These are phyloP conservation scores for Zasmidium cellare DNA, from an alignment of 2,329 filamentous ascomycete genomes.

Conservation along the genomic window DNA sequence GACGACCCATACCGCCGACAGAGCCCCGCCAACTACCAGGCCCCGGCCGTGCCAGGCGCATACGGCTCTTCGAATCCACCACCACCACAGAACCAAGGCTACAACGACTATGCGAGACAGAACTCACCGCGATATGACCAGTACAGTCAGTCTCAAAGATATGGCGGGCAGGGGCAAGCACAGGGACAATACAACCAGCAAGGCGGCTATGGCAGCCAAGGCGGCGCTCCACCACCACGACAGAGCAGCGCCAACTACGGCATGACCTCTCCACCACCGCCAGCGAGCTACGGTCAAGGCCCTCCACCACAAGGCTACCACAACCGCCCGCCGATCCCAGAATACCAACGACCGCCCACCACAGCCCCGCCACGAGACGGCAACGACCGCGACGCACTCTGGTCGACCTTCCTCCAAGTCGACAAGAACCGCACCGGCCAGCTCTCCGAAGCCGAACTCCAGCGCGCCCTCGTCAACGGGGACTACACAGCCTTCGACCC, in stretches of 20 bases:
- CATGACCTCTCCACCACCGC: constrained; percentile 41
- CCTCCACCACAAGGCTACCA: constrained; percentile 63
- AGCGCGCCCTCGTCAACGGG: constrained; percentile 88
- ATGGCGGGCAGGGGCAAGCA: constrained; percentile 19
- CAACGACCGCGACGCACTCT: constrained; percentile 69
- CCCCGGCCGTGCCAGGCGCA: constrained; percentile 37
- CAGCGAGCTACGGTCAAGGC: constrained; percentile 52
- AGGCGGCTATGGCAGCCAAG: constrained; percentile 10
- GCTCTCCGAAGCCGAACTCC: constrained; percentile 82
- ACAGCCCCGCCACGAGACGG: constrained; percentile 54
- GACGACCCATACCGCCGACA: constrained; percentile 38
- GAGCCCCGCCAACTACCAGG: constrained; percentile 27
- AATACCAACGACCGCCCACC: constrained; percentile 44
- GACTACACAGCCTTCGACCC: constrained; percentile 93
- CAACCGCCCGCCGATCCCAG: constrained; percentile 59
- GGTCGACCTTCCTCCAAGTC: constrained; percentile 85
- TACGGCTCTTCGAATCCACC: constrained; percentile 36
- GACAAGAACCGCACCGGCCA: constrained; percentile 82
- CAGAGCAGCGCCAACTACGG: constrained; percentile 21
- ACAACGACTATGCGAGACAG: constrained; percentile 33
- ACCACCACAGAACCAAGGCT: constrained; percentile 28
- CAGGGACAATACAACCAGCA: constrained; percentile 16
- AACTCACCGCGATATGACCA: constrained; percentile 38
- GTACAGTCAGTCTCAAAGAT: constrained; percentile 24
- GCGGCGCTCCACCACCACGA: constrained; percentile 19